Base-by-base conservation (phyloP, 768 basidiomycete species). In the Boletus pseudo-olivaceus region DNA sequence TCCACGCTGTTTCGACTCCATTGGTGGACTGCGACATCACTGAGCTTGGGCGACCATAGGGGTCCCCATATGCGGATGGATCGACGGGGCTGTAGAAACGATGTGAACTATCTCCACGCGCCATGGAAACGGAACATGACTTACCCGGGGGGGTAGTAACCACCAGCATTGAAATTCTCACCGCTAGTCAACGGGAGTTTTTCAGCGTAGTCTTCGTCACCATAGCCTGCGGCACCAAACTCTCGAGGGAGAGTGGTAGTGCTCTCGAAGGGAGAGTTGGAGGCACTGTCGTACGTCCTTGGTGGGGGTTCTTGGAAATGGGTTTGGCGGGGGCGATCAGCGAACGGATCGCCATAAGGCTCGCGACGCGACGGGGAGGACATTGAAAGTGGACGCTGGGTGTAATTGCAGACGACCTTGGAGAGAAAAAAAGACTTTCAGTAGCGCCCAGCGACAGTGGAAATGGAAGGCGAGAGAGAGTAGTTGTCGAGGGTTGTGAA, bases 91-190 rank as follows among this genome's bases (percentile, higher is more conserved):
- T 82, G 74, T 10, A 64, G 63, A 32, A 58, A 30, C 23, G 49
- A 47, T 37, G 56, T 51, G 46, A 51, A 49, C 27, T 7, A 32
- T 27, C 30, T 34, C n/a, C 9, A 58, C 37, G 23, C 12, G 39
- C 15, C 37, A 29, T 33, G 20, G 29, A 53, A 17, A 46, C 32
- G 11, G 42, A 29, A 51, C 32, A 43, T 37, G 37, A 78, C 84
- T 69, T 64, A 90, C 89, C 75, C 74, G 37, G 88, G 87, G 46
- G 90, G 90, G 61, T 92, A 92, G 66, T 83, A 87, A 30, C 66
- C 58, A 35, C 85, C 84, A 56, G 81, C 78, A 44, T 77, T 63
- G 62, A 81, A 83, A 55, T 59, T 69, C 59, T 82, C 78, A 17
- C 78, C 82, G 39, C 74, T 73, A 41, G 82, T 90, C 62, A 93